A percentile compares a stretch with the other conserved stretches of the same genome.
Evolutionary conservation across 441 rosid genomes (phyloP).

Genomic region (Mallotus japonicus): DNA sequence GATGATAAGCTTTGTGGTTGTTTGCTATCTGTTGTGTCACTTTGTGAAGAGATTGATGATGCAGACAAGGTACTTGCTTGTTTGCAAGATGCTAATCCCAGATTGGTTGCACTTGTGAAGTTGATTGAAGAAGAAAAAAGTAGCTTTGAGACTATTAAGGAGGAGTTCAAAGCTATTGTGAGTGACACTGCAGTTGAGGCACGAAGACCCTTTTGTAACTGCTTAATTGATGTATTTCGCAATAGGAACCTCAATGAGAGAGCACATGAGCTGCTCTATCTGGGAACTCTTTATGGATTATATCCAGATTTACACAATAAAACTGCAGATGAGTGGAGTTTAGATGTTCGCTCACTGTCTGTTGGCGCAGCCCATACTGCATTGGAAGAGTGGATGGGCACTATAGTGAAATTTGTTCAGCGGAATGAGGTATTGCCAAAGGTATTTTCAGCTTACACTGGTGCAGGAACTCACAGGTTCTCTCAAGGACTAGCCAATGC

Average conservation of each 20-base stretch:
- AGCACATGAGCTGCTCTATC: conserved; percentile 81
- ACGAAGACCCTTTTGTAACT: conserved; percentile 83
- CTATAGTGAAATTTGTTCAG: conserved; percentile 50
- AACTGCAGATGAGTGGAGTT: conserved; percentile 66
- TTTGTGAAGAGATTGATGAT: conserved; percentile 59
- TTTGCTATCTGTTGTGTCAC: conserved; percentile 71
- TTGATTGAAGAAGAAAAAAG: conserved; percentile 46
- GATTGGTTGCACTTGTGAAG: conserved; percentile 53
- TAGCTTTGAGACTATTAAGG: conserved; percentile 49
- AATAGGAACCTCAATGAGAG: conserved; percentile 48
- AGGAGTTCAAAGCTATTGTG: conserved; percentile 60
- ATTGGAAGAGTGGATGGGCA: conserved; percentile 85
- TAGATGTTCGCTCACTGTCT: conserved; percentile 84
- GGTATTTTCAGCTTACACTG: conserved; percentile 76
- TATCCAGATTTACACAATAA: conserved; percentile 79
- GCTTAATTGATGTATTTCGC: conserved; percentile 82
- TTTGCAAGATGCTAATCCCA: conserved; percentile 60
- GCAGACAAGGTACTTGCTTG: conserved; percentile 60
- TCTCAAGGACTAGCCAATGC: conserved; percentile 75
- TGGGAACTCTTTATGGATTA: conserved; percentile 74
- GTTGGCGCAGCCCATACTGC: conserved; percentile 91
- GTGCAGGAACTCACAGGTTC: conserved; percentile 75
- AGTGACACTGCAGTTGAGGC: conserved; percentile 58
- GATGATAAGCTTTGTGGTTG: conserved; percentile 91
- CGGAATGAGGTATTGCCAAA: conserved; percentile 69